Evolutionary conservation across 371 early-diverging fungal species (phyloP).

Genomic region (Fennellomyces sp.): DNA sequence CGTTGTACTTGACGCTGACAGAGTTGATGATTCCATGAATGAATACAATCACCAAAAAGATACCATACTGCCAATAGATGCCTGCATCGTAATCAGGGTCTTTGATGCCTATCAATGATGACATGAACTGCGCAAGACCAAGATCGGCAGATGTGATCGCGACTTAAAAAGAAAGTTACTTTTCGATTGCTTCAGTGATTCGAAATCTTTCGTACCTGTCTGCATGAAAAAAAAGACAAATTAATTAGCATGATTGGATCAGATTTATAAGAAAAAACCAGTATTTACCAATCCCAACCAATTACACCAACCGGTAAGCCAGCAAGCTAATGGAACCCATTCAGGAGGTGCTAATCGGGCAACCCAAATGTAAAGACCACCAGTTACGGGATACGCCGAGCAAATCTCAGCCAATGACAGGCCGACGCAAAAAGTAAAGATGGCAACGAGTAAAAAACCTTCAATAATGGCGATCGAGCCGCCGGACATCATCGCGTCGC

Average conservation of each 20-base stretch:
- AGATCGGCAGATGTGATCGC: slow-evolving; percentile 59
- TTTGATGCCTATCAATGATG: slow-evolving; percentile 49
- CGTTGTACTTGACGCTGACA: slow-evolving; percentile 43
- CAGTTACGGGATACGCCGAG: slow-evolving; percentile 71
- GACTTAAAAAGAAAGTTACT: slow-evolving; percentile 18
- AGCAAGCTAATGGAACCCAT: slow-evolving; percentile 60
- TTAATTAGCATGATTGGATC: background rate
- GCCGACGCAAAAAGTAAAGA: slow-evolving; percentile 67
- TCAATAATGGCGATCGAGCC: slow-evolving; percentile 72
- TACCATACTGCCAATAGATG: slow-evolving; percentile 31
- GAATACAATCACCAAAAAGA: slow-evolving; percentile 46
- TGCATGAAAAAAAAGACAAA: background rate
- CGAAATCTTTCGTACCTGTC: background rate
- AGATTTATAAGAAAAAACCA: background rate
- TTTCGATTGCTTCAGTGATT: too few species aligned
- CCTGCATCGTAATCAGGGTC: slow-evolving; percentile 40
- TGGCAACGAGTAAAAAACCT: slow-evolving; percentile 69
- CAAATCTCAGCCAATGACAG: slow-evolving; percentile 78
- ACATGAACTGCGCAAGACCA: slow-evolving; percentile 53
- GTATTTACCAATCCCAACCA: slow-evolving; percentile 56
- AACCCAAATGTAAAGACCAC: slow-evolving; percentile 65
- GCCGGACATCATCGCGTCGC: slow-evolving; percentile 64
- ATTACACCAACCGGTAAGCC: slow-evolving; percentile 62
- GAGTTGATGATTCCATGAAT: slow-evolving; percentile 52
- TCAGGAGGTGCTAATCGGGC: slow-evolving; percentile 55